Conservation (phyloP, 306 rosid genomes). For the Sphenostylis stenocarpa region DNA sequence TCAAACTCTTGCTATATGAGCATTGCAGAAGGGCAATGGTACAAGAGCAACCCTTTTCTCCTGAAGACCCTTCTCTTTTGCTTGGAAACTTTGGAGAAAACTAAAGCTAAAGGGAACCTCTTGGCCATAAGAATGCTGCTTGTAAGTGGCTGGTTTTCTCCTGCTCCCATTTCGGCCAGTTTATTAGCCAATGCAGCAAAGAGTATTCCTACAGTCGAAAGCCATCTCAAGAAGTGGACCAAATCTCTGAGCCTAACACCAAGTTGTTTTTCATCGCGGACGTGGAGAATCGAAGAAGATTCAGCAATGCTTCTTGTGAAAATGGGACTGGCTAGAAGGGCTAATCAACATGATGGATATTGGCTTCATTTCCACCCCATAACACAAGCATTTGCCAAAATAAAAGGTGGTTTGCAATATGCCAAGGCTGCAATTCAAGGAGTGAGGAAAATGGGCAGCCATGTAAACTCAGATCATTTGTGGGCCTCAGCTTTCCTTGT, state of each 20-base stretch:
- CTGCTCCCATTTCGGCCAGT: conserved; percentile 58
- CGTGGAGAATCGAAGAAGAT: conserved; percentile 81
- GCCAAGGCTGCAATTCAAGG: conserved; percentile 73
- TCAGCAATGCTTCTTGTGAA: conserved; percentile 65
- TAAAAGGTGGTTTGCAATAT: conserved; percentile 65
- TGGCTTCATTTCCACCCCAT: conserved; percentile 86
- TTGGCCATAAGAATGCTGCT: conserved; percentile 77
- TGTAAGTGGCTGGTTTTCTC: conserved; percentile 77
- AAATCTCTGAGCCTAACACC: conserved; percentile 44
- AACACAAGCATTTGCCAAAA: conserved; percentile 58
- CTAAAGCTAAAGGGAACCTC: conserved; percentile 44
- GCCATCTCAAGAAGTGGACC: conserved; percentile 59
- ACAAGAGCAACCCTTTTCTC: conserved; percentile 73
- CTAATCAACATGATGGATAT: conserved; percentile 50
- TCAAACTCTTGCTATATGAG: conserved; percentile 52
- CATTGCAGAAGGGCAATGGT: conserved; percentile 65
- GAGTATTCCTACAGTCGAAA: conserved; percentile 45
- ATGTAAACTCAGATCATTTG: conserved; percentile 59
- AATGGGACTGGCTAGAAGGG: conserved; percentile 65
- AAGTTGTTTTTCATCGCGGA: conserved; percentile 52
- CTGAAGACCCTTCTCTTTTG: conserved; percentile 66
- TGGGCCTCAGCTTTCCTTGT: conserved; percentile 93
- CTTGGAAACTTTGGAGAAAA: conserved; percentile 52
- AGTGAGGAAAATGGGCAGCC: conserved; percentile 54
- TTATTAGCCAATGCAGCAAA: conserved; percentile 61